Conservation (phyloP, 441 rosid species). For the Theobroma grandiflorum region DNA sequence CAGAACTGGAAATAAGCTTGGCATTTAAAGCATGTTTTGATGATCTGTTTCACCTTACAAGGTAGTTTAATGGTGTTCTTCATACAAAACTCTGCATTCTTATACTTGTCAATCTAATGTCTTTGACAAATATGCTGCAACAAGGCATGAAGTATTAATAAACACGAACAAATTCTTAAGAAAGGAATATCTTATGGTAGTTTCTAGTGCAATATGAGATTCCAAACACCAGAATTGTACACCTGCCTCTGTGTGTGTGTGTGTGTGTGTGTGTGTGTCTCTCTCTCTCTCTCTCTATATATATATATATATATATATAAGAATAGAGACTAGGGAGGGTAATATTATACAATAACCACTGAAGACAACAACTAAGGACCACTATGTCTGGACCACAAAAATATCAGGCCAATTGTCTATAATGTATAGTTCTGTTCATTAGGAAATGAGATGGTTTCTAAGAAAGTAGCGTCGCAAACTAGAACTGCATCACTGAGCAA, state of each 20-base stretch:
- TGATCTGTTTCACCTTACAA: background rate
- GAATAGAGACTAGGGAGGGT: background rate
- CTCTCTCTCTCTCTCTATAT: too few relatives aligned
- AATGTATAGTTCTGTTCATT: background rate
- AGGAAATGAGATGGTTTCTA: background rate
- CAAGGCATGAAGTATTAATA: background rate
- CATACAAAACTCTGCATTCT: constrained; percentile 5
- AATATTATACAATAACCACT: background rate
- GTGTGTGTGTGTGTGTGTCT: too few relatives aligned
- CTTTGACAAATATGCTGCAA: background rate
- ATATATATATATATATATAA: too few relatives aligned
- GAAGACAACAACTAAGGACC: background rate
- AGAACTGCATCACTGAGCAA: background rate
- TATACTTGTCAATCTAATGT: background rate
- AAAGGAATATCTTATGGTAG: background rate
- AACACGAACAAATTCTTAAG: background rate
- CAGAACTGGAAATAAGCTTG: background rate
- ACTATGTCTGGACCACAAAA: background rate
- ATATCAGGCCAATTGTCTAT: background rate
- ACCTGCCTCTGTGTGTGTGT: too few relatives aligned
- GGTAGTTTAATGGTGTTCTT: background rate
- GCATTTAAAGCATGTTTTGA: background rate
- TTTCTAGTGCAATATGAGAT: background rate
- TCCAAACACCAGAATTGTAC: background rate
- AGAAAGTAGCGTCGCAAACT: background rate